Evolutionary conservation across 176 grass and related monocot species (phyloP), one percentile per base, ranked within the genome.

Genomic region (Cenchrus americanus): DNA sequence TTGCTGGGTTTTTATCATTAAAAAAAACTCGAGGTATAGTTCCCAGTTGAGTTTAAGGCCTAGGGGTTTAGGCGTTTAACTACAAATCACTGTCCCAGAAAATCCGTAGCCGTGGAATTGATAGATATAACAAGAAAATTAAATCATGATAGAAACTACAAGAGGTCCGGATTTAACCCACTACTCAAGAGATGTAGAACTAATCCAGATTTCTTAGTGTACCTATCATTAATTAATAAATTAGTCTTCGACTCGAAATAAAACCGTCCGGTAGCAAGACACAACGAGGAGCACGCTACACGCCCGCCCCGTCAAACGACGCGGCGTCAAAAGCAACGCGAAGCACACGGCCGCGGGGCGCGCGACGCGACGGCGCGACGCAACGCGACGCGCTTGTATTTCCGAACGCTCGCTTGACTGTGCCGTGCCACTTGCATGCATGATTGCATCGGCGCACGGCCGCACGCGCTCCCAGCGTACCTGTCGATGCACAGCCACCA

Each of bases 301-400:
- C 14, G 10, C 9, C 41, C 10, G 40, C 50, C 21, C 40, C 76
- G 61, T 79, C 61, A 37, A 79, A 79, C 46, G 42, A 65, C 76
- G 76, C 76, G 60, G 44, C 43, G 21, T 19, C 43, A 21, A 48
- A 48, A 13, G 1, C 43, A 19, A 48, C 76, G 42, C 55, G 58
- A 5, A 47, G 69, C 69, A 51, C 69, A 73, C 57, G 75, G 44
- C 21, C 69, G 46, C 69, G 21, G 40, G 49, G 69, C 69, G 8
- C 21, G 22, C 69, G 11, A 66, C 62, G 5, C 6, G 7, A n/a
- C 69, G 11, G 37, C 62, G 5, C 6, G 11, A 66, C 62, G 5
- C 6, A 2, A 43, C 42, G 42, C 42, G 17, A n/a, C 6, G 5
- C 67, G 19, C 5, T 70, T 23, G 19, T 22, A 18, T 43, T 34